phyloP scores from a whole-genome alignment of 768 basidiomycete species.

The Lyophyllum shimeji region DNA sequence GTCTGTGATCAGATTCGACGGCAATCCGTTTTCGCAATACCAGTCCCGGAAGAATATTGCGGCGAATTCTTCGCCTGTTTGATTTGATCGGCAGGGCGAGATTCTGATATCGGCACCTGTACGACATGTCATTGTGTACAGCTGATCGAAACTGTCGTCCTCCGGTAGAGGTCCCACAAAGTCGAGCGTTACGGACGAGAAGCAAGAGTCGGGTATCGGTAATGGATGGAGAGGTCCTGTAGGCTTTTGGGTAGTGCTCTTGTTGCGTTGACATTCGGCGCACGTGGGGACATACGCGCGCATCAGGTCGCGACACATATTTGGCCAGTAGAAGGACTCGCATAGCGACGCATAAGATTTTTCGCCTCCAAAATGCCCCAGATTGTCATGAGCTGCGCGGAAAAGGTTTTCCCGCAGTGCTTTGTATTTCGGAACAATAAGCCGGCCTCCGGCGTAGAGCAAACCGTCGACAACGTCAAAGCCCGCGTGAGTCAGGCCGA shows the following conservation, averaged over 20 bases:
- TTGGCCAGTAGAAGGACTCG: background rate
- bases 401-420: background rate
- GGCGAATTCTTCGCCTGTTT: background rate
- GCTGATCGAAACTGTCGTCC: background rate
- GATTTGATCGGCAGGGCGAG: background rate
- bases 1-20: background rate
- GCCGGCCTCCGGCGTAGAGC: background rate
- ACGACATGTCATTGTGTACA: background rate
- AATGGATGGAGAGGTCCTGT: background rate
- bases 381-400: background rate
- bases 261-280: background rate
- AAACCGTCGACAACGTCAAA: too few species aligned
- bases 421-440: background rate
- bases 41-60: background rate
- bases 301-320: background rate
- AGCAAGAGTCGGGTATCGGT: background rate
- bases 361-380: background rate
- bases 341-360: slow-evolving; percentile 5
- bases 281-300: background rate
- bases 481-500: too few species aligned
- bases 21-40: background rate
- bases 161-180: background rate
- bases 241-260: background rate
- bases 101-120: background rate
- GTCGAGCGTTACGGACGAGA: background rate